Conservation (phyloP, 2,329 filamentous ascomycete genomes). For the Penicillium sp. region DNA sequence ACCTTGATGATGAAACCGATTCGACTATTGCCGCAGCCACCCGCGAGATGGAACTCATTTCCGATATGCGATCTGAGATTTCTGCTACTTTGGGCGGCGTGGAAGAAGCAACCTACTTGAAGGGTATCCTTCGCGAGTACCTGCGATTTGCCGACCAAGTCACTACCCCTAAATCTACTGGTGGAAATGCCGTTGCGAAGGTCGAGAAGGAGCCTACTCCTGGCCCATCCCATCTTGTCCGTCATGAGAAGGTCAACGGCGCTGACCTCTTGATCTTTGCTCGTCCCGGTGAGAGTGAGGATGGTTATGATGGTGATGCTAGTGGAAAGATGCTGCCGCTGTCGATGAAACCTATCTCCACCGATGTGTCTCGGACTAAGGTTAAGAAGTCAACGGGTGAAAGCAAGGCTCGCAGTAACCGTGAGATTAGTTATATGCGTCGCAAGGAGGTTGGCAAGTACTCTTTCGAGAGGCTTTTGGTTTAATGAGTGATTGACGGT, state of each 20-base stretch:
- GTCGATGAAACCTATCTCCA: slow-evolving; percentile 63
- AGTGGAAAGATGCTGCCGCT: slow-evolving; percentile 63
- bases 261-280: slow-evolving; percentile 38
- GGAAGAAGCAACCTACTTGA: slow-evolving; percentile 49
- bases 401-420: slow-evolving; percentile 64
- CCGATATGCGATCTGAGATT: slow-evolving; percentile 50
- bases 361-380: slow-evolving; percentile 46
- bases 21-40: slow-evolving; percentile 22
- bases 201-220: slow-evolving; percentile 13
- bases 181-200: background rate
- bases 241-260: slow-evolving; percentile 40
- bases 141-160: slow-evolving; percentile 42
- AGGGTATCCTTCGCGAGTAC: slow-evolving; percentile 49
- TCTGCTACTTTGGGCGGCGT: slow-evolving; percentile 49
- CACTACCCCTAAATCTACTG: slow-evolving; percentile 1
- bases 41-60: slow-evolving; percentile 45
- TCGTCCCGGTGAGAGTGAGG: slow-evolving; percentile 27
- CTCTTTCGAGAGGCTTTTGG: slow-evolving; percentile 73
- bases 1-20: slow-evolving; percentile 22
- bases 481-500: slow-evolving; percentile 46
- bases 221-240: slow-evolving; percentile 27
- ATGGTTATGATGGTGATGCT: slow-evolving; percentile 31
- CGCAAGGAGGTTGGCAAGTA: slow-evolving; percentile 81
- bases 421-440: slow-evolving; percentile 75
- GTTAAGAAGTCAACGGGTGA: slow-evolving; percentile 67